A percentile compares a stretch with the other conserved stretches of the same genome.
phyloP scores from a whole-genome alignment of 1,284 basidiomycete genomes.

The Naganishia liquefaciens region DNA sequence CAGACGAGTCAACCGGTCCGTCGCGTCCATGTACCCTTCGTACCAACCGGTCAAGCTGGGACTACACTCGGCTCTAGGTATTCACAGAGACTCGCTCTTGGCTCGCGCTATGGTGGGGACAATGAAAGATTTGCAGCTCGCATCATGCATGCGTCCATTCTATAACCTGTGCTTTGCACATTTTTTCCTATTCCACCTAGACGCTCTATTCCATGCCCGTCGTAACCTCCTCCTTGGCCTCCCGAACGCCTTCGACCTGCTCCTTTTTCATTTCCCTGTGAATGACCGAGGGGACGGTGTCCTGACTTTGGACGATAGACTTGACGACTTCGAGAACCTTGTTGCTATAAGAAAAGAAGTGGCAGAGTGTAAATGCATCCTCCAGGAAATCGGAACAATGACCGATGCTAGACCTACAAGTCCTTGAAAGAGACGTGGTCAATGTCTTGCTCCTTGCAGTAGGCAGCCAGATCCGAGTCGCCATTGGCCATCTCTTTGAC shows the following conservation, averaged over 20 bases:
- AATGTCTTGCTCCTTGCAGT: conserved; percentile 61
- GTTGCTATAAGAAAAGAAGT: conserved; percentile 59
- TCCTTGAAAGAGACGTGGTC: conserved; percentile 53
- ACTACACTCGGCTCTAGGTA: no score
- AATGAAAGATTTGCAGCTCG: no score
- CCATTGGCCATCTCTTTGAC: conserved; percentile 76
- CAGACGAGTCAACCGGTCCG: no score
- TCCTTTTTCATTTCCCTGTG: conserved; percentile 36
- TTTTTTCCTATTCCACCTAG: no score
- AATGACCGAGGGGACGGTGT: conserved; percentile 53
- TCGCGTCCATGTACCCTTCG: no score
- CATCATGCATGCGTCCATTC: no score
- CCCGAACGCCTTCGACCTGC: conserved; percentile 9
- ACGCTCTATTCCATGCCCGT: conserved; percentile 13
- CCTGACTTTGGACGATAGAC: conserved; percentile 63
- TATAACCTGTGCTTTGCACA: no score
- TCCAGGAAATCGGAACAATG: conserved; percentile 33
- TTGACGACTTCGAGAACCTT: conserved; percentile 57
- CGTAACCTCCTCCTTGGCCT: conserved; percentile 31
- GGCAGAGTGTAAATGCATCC: not conserved
- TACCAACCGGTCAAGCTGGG: no score
- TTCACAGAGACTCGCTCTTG: no score
- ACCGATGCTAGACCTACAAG: conserved; percentile 45
- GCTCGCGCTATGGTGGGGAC: no score
- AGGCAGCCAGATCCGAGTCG: conserved; percentile 80